Evolutionary conservation across 2,329 filamentous ascomycete species (phyloP), one percentile per base, ranked within the genome.

Genomic region (Aspergillus fijiensis): DNA sequence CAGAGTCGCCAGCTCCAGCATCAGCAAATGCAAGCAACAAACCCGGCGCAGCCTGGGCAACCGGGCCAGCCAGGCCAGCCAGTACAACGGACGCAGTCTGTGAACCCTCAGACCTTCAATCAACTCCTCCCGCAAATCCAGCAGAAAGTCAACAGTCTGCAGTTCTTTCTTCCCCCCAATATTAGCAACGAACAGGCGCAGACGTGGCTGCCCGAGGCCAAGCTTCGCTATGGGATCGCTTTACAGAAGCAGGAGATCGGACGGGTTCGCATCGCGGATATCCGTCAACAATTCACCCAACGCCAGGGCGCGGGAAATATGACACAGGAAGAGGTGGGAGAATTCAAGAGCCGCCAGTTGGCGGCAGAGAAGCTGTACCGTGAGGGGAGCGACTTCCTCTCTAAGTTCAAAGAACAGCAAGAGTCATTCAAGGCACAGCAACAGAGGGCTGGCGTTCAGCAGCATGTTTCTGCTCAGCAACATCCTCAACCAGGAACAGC

Each of bases 341-440:
- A 77, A 14, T 76, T 78, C 62, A 76, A 78, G 58, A 77, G 69
- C 54, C 71, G 76, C n/a, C 77, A 78, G 68, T 5, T 74, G 14
- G 67, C 71, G 39, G 75, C 76, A 5, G 75, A 79, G 57, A 78
- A 76, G 59, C 67, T 77, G 9, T 74, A 70, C 58, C 73, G 74
- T 31, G 79, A 81, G 62, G 77, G 77, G n/a, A 76, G 72, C 49
- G 77, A 78, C 12, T 81, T 81, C 60, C 66, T 81, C 61, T 74
- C 70, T 45, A 81, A 80, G 59, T 81, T 81, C 70, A 79, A 77
- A 56, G 76, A 80, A 48, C 79, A 81, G 61, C 79, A 81, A 63
- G 77, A 80, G 56, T 71, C 66, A 48, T 80, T 81, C 65, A 78
- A 73, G 58, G 64, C 68, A 6, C 73, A 76, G 59, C 73, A 75